Evolutionary conservation across 495 filamentous ascomycete species (phyloP), one percentile per base, ranked within the genome.

Genomic region (Penicillium steckii): DNA sequence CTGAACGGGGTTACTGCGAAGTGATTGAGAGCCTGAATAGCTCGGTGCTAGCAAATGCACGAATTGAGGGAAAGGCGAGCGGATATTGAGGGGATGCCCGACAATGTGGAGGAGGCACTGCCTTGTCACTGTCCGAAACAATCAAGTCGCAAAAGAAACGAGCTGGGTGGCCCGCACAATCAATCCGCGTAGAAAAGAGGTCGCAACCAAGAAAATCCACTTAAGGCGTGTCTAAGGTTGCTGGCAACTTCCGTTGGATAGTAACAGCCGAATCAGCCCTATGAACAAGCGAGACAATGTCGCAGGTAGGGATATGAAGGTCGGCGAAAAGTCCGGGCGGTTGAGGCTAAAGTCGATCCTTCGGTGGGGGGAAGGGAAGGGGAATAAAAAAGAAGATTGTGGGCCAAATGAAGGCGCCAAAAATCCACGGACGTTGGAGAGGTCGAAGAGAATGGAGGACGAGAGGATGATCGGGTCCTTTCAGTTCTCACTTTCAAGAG

Each of bases 71-170:
- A 35, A 37, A 37, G 8, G 18, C 13, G 15, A 37, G 13, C 10
- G n/a, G 29, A 3, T 32, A 32, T 32, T 13, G 10, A 15, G 12
- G 8, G n/a, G 18, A 37, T 15, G 18, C 8, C 33, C 15, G 13
- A 54, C 25, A 50, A 53, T 41, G n/a, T n/a, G 57, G 47, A 44
- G 50, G 18, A 57, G 52, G 58, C 52, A 45, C 58, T 48, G 58
- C 51, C 60, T 35, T 46, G 57, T 63, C 38, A 48, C 52, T 49
- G 56, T n/a, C 56, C 37, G 46, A 40, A 25, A 22, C n/a, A 23
- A 41, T 17, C 17, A 32, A 33, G 46, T 19, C 24, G 22, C 8
- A 38, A 48, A 47, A 35, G 29, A 24, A 23, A 37, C 37, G 19
- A 54, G 45, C 37, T 32, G 12, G n/a, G 25, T 17, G 45, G 27